Evolutionary conservation across 441 rosid species (phyloP).

Genomic region (Cnidoscolus chayamansa): DNA sequence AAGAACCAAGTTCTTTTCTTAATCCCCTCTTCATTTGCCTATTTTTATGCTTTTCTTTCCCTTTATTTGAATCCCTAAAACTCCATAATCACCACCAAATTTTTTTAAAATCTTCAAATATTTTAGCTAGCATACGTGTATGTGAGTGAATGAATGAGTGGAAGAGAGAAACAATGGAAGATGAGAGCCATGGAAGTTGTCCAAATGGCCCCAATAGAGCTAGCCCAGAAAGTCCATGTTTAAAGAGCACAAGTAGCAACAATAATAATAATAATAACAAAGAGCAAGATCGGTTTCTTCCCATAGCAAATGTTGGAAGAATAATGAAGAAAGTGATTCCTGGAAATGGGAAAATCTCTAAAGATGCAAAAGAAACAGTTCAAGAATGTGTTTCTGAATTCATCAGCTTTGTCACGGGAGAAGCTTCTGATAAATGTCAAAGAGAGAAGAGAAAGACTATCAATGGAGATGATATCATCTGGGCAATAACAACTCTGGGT

Average conservation of each 20-base stretch:
- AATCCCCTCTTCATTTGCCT: conserved; percentile 18
- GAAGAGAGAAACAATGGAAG: conserved; percentile 37
- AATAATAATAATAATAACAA: conserved; percentile 33
- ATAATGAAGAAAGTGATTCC: conserved; percentile 37
- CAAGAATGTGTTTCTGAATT: conserved; percentile 82
- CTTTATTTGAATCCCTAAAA: conserved; percentile 19
- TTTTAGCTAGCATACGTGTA: neutral
- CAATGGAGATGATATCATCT: conserved; percentile 69
- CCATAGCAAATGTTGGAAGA: conserved; percentile 70
- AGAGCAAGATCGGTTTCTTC: conserved; percentile 73
- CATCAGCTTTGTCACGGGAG: conserved; percentile 72
- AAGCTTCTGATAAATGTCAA: conserved; percentile 78
- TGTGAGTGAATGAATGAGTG: neutral
- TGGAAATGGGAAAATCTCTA: conserved; percentile 62
- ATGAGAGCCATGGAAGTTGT: conserved; percentile 43
- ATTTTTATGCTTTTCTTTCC: conserved; percentile 15
- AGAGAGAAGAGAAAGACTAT: conserved; percentile 71
- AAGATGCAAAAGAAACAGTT: conserved; percentile 70
- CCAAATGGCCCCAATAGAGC: conserved; percentile 30
- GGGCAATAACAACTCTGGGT: conserved; percentile 73
- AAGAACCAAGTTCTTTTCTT: conserved; percentile 16
- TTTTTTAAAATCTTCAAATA: no score
- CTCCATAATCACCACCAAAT: conserved; percentile 2
- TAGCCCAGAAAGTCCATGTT: conserved; percentile 50
- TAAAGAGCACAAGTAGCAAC: conserved; percentile 7